phyloP scores from a whole-genome alignment of 2,329 filamentous ascomycete species.

The Ceratocystis destructans region DNA sequence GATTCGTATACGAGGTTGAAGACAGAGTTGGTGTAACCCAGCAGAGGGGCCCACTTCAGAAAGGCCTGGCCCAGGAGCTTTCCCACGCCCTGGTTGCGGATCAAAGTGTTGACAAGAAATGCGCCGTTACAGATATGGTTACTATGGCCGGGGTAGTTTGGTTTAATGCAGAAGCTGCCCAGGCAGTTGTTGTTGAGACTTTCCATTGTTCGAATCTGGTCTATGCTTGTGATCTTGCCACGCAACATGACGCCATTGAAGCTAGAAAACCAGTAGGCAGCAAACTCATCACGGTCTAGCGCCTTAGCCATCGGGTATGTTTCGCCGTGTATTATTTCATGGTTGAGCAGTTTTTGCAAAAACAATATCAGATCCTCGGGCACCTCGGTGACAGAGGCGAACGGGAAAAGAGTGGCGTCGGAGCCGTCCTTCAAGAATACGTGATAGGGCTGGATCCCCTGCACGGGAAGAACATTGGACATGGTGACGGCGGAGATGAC shows the following conservation, averaged over 20 bases:
- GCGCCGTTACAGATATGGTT: slow-evolving; percentile 83
- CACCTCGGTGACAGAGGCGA: slow-evolving; percentile 63
- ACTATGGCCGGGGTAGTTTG: slow-evolving; percentile 81
- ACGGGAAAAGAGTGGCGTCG: slow-evolving; percentile 69
- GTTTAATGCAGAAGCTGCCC: slow-evolving; percentile 87
- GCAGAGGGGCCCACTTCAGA: slow-evolving; percentile 64
- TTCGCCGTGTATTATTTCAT: slow-evolving; percentile 82
- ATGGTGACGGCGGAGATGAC: neutral
- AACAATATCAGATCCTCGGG: slow-evolving; percentile 61
- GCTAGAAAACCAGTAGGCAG: slow-evolving; percentile 79
- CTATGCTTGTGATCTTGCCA: slow-evolving; percentile 49
- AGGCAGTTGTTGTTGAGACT: slow-evolving; percentile 74
- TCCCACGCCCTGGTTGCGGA: slow-evolving; percentile 60
- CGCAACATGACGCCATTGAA: slow-evolving; percentile 81
- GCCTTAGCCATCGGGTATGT: slow-evolving; percentile 79
- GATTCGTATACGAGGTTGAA: slow-evolving; percentile 94
- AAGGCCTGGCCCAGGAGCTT: slow-evolving; percentile 64
- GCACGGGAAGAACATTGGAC: slow-evolving; percentile 54
- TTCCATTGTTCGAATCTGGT: slow-evolving; percentile 33
- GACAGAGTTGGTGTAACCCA: slow-evolving; percentile 79
- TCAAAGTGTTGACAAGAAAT: slow-evolving; percentile 60
- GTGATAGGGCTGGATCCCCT: slow-evolving; percentile 45
- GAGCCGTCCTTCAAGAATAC: slow-evolving; percentile 69
- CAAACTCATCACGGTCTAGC: slow-evolving; percentile 61
- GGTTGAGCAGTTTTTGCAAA: slow-evolving; percentile 70